Base-by-base conservation (phyloP, 805 yeast genomes). In the Candida krabiensis region DNA sequence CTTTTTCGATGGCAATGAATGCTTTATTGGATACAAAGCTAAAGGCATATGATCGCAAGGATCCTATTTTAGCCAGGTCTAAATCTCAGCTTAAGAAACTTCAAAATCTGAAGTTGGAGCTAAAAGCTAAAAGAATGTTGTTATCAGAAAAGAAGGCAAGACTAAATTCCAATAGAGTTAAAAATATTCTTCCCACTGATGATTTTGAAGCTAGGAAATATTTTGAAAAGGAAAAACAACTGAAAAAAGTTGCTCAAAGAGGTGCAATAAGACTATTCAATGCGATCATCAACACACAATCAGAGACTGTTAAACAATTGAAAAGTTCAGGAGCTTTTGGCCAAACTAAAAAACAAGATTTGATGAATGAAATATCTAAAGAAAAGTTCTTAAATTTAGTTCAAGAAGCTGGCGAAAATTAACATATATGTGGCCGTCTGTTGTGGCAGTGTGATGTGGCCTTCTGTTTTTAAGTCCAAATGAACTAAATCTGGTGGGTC, bases 301-400 rank as follows among this genome's bases (percentile, higher is more conserved):
- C 77, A 9, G 71, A 68, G 41, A 77, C 88, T 2, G 67, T 62
- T 19, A 67, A 68, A 37, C 83, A 76, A 45, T 60, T 78, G 2
- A 21, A 11, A 7, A 65, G 66, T 11, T 79, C 71, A 15, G 49
- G 55, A 38, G 56, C 38, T 28, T 66, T 62, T 18, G 77, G 73
- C 34, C 68, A 61, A 35, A 59, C 64, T 50, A 79, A 58, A 67
- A 75, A 72, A 59, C 68, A 74, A 50, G 83, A 83, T 49, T 77
- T 80, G 43, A 59, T 82, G 43, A 82, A 79, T 28, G 96, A 89
- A 52, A 73, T 90, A 37, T 83, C 96, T 4, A 91, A 90, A 60
- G 96, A 89, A 58, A 86, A 80, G 59, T 90, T 90, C 56, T 73
- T 90, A 62, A 96, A 89, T 62, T 70, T 90, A 61, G 93, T 90